Base-by-base conservation (phyloP, 768 basidiomycete genomes). In the Thelephora ganbajun region DNA sequence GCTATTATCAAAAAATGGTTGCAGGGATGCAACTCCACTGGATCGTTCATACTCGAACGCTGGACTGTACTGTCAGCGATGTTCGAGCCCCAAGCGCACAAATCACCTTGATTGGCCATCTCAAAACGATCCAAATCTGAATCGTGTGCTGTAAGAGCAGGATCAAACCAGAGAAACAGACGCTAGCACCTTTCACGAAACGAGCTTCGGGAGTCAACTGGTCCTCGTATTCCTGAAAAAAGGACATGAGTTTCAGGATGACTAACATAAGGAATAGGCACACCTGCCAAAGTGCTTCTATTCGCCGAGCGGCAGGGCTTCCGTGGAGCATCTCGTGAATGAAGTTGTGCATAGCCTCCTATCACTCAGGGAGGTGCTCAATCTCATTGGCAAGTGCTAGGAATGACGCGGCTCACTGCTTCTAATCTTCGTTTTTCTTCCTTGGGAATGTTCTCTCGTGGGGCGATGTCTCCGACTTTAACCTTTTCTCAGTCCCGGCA, bases 291-390 rank as follows among this genome's bases (percentile, higher is more conserved):
- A 93, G 62, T 0, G 72, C 65, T 51, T 76, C 63, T 18, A 92
- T 87, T 30, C 72, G 73, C 47, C 77, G 68, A 4, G 83, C 82
- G 0, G 80, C 78, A 13, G 79, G 73, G 49, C 73, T 77, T 35
- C 74, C 64, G 52, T 88, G 86, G n/a, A 97, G 63, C 87, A 97
- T 93, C 47, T 84, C 85, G 46, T 86, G 71, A 3, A 86, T 71
- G 59, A 97, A 91, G 51, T 87, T 87, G 45, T 82, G 74, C 83
- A 97, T 97, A 2, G 92, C 92, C 57, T 83, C 82, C 79, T 90
- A 61, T 47, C 39, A 20, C 11, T 11, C 19, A 16, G 5, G 3
- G 4, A 20, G 30, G 41, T 22, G 46, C 35, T 33, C 20, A 37
- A 43, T 16, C 30, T 33, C 33, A 23, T 11, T 35, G 6, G n/a